phyloP scores from a whole-genome alignment of 23 red algal species.

The Gracilaria domingensis region DNA sequence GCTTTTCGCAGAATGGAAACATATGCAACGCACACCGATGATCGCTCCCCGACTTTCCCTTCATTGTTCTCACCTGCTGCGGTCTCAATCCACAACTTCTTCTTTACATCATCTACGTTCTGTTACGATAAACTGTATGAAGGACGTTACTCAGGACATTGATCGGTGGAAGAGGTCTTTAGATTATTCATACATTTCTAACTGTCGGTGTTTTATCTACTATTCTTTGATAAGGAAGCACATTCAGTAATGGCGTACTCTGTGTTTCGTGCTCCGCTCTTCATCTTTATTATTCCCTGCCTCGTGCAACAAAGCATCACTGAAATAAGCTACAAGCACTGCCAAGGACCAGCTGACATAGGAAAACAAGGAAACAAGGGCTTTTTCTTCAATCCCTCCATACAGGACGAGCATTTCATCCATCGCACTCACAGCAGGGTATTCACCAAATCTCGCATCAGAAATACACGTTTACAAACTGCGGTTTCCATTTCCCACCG shows the following conservation, averaged over 20 bases:
- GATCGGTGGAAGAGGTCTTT: neutral
- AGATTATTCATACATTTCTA: neutral
- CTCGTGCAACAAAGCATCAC: neutral
- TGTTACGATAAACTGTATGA: neutral
- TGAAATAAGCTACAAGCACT: conserved; percentile 40
- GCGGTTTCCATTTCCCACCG: conserved; percentile 8
- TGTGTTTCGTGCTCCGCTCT: neutral
- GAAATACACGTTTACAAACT: conserved; percentile 25
- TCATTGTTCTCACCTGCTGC: neutral
- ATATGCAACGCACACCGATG: neutral
- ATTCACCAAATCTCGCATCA: conserved; percentile 32
- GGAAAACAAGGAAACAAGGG: conserved; percentile 22
- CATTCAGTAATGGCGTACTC: neutral
- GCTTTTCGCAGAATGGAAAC: neutral
- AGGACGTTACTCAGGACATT: neutral
- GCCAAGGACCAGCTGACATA: conserved; percentile 33
- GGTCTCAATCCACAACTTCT: neutral
- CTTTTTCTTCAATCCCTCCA: conserved; percentile 35
- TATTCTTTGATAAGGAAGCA: neutral
- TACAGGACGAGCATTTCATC: conserved; percentile 24
- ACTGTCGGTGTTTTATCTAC: neutral
- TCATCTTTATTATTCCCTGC: neutral
- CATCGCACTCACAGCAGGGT: conserved; percentile 21
- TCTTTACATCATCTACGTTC: neutral
- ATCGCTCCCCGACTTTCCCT: neutral